Percentiles rank a stretch among this genome's conserved stretches.
Evolutionary conservation across 306 rosid species (phyloP).

Genomic region (Urtica urens): DNA sequence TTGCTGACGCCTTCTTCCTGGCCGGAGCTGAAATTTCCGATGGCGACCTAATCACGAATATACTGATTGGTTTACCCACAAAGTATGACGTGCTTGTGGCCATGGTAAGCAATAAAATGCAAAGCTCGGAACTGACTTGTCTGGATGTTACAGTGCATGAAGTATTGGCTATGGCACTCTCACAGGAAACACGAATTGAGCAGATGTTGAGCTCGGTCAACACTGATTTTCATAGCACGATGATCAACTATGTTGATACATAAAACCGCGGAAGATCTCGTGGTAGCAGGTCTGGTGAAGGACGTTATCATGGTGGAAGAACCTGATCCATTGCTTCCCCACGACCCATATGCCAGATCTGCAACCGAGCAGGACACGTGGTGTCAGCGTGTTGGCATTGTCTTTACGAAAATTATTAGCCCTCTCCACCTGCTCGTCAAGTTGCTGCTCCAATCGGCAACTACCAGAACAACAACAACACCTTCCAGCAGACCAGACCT

Average conservation of each 20-base stretch:
- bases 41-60: not conserved
- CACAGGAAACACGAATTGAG: too few species aligned
- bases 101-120: not conserved
- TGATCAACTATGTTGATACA: not conserved
- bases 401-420: not conserved
- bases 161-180: too few species aligned
- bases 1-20: not conserved
- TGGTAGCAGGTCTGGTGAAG: not conserved
- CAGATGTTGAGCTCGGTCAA: too few species aligned
- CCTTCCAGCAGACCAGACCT: too few species aligned
- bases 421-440: too few species aligned
- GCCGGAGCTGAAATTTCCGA: not conserved
- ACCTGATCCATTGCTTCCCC: not conserved
- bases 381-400: not conserved
- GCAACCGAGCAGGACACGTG: too few species aligned
- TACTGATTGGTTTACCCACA: not conserved
- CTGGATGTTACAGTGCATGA: too few species aligned
- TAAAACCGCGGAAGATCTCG: not conserved
- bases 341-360: not conserved
- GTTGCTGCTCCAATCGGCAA: too few species aligned
- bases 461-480: not conserved
- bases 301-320: not conserved
- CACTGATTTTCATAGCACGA: not conserved
- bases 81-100: not conserved
- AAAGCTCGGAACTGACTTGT: too few species aligned